phyloP scores from a whole-genome alignment of 768 basidiomycete species.

The Termitomyces eurrhizus region DNA sequence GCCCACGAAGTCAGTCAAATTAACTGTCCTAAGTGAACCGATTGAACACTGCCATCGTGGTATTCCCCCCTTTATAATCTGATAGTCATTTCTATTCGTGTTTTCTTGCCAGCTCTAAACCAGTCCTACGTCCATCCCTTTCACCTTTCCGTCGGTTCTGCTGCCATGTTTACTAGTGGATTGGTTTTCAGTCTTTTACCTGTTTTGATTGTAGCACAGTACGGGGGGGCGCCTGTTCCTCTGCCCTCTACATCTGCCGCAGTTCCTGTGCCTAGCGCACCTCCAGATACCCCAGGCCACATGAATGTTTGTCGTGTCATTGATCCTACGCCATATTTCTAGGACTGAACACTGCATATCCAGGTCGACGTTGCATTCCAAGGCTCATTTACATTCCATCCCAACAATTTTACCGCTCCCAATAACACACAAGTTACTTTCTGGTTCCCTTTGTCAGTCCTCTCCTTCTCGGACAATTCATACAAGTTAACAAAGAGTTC shows the following conservation, averaged over 20 bases:
- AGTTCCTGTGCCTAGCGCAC: conserved; percentile 34
- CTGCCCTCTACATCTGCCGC: conserved; percentile 21
- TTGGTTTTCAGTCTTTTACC: conserved; percentile 27
- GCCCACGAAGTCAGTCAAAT: conserved; percentile 1
- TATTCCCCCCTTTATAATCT: background rate
- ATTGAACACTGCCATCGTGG: background rate
- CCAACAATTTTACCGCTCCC: conserved; percentile 41
- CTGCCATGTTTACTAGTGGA: conserved; percentile 24
- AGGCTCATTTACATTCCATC: conserved; percentile 37
- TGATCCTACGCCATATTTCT: background rate
- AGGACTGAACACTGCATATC: background rate
- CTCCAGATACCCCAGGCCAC: conserved; percentile 29
- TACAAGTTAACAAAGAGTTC: conserved; percentile 1
- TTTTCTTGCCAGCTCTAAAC: background rate
- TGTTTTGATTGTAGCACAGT: conserved; percentile 35
- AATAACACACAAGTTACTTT: conserved; percentile 53
- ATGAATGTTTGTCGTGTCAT: conserved; percentile 29
- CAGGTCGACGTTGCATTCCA: conserved; percentile 43
- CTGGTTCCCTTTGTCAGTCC: conserved; percentile 43
- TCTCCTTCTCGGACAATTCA: background rate
- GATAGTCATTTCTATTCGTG: background rate
- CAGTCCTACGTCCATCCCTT: background rate
- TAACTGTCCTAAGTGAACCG: background rate
- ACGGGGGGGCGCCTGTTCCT: conserved; percentile 20
- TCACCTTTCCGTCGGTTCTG: background rate